Conservation (phyloP, 805 yeast species). For the Saccharomycopsis malanga region DNA sequence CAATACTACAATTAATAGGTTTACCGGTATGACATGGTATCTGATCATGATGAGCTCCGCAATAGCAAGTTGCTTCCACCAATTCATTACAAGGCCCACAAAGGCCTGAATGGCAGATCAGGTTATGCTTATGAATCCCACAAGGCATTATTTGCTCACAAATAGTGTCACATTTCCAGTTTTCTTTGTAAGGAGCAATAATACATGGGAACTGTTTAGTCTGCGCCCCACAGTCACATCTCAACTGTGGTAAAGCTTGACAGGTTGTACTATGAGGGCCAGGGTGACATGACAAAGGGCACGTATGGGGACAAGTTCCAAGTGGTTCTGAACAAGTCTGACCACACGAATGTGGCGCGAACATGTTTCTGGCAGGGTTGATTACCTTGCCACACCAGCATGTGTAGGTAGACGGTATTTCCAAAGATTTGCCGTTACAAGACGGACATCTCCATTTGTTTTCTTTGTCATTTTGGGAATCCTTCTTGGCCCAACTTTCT, state of each 20-base stretch:
- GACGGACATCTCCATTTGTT: slow-evolving; percentile 80
- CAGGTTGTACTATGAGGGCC: slow-evolving; percentile 78
- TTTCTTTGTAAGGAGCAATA: slow-evolving; percentile 56
- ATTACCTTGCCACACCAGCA: slow-evolving; percentile 88
- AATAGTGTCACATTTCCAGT: slow-evolving; percentile 58
- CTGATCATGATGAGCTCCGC: slow-evolving; percentile 50
- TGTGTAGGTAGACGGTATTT: slow-evolving; percentile 49
- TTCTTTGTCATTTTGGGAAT: slow-evolving; percentile 51
- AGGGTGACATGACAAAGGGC: slow-evolving; percentile 75
- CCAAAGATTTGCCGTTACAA: slow-evolving; percentile 44
- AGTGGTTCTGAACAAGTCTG: slow-evolving; percentile 62
- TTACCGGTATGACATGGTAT: slow-evolving; percentile 40
- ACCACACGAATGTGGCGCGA: slow-evolving; percentile 83
- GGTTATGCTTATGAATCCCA: slow-evolving; percentile 58
- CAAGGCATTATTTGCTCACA: slow-evolving; percentile 66
- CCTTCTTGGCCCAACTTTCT: slow-evolving; percentile 76
- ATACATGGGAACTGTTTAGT: slow-evolving; percentile 64
- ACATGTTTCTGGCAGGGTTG: slow-evolving; percentile 52
- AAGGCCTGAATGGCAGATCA: slow-evolving; percentile 68
- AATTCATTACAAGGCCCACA: slow-evolving; percentile 65
- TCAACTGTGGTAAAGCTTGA: slow-evolving; percentile 62
- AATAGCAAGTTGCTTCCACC: slow-evolving; percentile 55
- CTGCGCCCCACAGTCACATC: slow-evolving; percentile 69
- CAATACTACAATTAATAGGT: slow-evolving; percentile 32
- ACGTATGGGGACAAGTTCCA: slow-evolving; percentile 60